Evolutionary conservation across 306 rosid species (phyloP), one percentile per base, ranked within the genome.

Genomic region (Begonia fuchsioides): DNA sequence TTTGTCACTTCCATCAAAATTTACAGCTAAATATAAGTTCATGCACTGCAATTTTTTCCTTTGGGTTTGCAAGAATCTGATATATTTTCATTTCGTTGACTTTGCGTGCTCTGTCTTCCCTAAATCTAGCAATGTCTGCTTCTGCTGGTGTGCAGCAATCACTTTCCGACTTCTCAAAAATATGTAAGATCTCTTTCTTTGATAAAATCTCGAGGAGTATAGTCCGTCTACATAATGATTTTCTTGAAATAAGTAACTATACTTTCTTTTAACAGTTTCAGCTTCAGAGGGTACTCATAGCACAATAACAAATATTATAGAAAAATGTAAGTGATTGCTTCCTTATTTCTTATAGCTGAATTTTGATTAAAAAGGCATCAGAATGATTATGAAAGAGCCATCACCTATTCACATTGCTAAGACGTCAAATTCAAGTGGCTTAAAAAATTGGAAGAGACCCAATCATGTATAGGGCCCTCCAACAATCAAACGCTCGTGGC

Each of bases 91-190:
- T 15, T 45, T 66, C 55, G 46, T 45, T 43, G 52, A 48, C 45
- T 58, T 20, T 26, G 35, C 35, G 47, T 39, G 20, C 54, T 32
- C 35, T 48, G 47, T 67, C 10, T 60, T 49, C 32, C 39, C 64
- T 53, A 14, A 41, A 41, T 41, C 15, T 76, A 72, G 92, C 76
- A 35, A 59, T 72, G 53, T 77, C 87, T 45, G 95, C 90, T 52
- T 72, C 95, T n/a, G 35, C 56, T n/a, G 84, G 87, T 38, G 76
- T 80, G 60, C 76, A 71, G 61, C 68, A 72, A 71, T 75, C 93
- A 51, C 54, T 85, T 63, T 56, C 78, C 4, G 71, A 52, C 15
- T 66, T 64, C 58, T 17, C 60, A 17, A 19, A 47, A 54, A 20
- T 32, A 58, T 70, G 94, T 84, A 84, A 75, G 86, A 17, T 16